Evolutionary conservation across 2,329 filamentous ascomycete species (phyloP).

Genomic region (Ceratocystis diversiconidia): DNA sequence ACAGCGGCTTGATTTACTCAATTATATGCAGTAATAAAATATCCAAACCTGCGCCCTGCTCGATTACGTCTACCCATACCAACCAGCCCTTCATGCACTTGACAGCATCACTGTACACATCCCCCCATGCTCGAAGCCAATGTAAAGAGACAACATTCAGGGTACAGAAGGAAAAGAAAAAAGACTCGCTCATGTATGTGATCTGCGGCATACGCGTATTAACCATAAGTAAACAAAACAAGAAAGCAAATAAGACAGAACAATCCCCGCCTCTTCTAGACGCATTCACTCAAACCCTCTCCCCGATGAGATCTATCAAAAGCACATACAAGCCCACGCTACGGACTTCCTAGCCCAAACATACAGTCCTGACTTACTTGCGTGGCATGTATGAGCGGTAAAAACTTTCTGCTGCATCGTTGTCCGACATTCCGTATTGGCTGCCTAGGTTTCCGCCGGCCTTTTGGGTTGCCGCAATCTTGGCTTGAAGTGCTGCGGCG

Average conservation of each 20-base stretch:
- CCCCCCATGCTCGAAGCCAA: not conserved
- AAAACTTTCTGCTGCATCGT: constrained; percentile 72
- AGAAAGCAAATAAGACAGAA: not conserved
- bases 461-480: constrained; percentile 72
- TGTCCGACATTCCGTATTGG: constrained; percentile 45
- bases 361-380: constrained; percentile 31
- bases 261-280: not conserved
- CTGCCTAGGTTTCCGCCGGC: constrained; percentile 49
- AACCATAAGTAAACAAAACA: constrained; percentile 9
- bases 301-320: not conserved
- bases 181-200: constrained; percentile 8
- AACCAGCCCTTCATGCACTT: not conserved
- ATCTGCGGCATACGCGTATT: not conserved
- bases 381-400: constrained; percentile 76
- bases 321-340: not conserved
- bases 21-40: not conserved
- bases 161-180: not conserved
- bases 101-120: not conserved
- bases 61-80: not conserved
- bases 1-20: not conserved
- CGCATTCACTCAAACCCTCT: not conserved
- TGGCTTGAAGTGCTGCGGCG: constrained; percentile 63
- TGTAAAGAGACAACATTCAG: not conserved
- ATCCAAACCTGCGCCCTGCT: not conserved
- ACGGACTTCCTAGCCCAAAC: not conserved